Evolutionary conservation across 495 filamentous ascomycete genomes (phyloP).

Genomic region (Trichoderma virens): DNA sequence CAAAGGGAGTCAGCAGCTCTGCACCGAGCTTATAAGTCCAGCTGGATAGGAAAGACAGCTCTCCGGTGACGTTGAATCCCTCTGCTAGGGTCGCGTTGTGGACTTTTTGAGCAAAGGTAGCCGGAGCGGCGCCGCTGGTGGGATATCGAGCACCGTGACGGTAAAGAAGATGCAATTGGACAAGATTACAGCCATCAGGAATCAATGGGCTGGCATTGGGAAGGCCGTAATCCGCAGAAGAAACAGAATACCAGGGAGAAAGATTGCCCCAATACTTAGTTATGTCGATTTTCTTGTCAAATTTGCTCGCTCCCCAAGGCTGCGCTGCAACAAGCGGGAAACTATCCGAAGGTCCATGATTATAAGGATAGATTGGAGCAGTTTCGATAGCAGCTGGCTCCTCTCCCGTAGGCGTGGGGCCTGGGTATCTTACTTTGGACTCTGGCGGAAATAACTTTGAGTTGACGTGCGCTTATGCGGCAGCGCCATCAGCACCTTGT

Average conservation of each 20-base stretch:
- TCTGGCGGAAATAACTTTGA: not conserved
- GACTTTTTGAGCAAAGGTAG: slow-evolving; percentile 23
- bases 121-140: slow-evolving; percentile 19
- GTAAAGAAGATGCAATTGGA: slow-evolving; percentile 40
- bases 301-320: slow-evolving; percentile 16
- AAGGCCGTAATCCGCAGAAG: slow-evolving; percentile 22
- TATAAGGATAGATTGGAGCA: slow-evolving; percentile 20
- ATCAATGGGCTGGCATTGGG: slow-evolving; percentile 23
- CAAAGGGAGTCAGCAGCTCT: slow-evolving; percentile 44
- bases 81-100: slow-evolving; percentile 19
- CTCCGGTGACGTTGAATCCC: slow-evolving; percentile 33
- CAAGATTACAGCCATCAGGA: slow-evolving; percentile 40
- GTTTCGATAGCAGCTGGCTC: not conserved
- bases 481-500: not conserved
- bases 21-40: slow-evolving; percentile 46
- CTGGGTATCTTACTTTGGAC: not conserved
- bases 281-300: slow-evolving; percentile 19
- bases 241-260: slow-evolving; percentile 25
- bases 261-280: slow-evolving; percentile 26
- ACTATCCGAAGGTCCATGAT: slow-evolving; percentile 20
- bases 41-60: slow-evolving; percentile 40
- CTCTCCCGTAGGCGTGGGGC: not conserved
- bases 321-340: slow-evolving; percentile 21
- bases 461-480: not conserved
- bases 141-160: slow-evolving; percentile 25